These are phyloP conservation scores for Smithsoniella earleae DNA, from an alignment of 163 green algal species.

Conservation along the genomic window DNA sequence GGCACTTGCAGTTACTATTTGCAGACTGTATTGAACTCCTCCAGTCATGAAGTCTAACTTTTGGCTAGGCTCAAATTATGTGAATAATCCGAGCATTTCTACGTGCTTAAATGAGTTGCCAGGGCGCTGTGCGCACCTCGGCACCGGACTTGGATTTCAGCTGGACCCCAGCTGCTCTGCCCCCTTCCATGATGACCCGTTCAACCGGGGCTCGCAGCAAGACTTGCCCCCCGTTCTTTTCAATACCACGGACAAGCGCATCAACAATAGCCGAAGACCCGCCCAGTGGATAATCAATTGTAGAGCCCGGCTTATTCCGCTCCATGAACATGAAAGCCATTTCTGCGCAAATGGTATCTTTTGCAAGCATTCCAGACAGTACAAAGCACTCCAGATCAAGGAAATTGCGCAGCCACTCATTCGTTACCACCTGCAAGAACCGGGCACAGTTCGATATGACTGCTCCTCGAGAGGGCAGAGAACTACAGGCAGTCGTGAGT, in stretches of 20 bases:
- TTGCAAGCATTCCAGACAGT: constrained; percentile 61
- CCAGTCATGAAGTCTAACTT: no score
- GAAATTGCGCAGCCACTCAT: constrained; percentile 71
- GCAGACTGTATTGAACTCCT: no score
- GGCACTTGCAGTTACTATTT: neutral
- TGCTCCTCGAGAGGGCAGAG: neutral
- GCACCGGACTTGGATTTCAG: constrained; percentile 34
- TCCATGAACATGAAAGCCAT: constrained; percentile 74
- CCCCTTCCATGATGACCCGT: constrained; percentile 56
- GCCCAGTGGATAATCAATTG: constrained; percentile 73
- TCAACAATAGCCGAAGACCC: constrained; percentile 67
- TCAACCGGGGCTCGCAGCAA: constrained; percentile 66
- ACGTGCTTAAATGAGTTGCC: no score
- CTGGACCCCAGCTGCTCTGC: constrained; percentile 46
- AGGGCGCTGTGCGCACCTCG: constrained; percentile 22
- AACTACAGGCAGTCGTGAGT: neutral
- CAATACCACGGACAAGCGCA: constrained; percentile 69
- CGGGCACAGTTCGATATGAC: neutral
- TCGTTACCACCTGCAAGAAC: constrained; percentile 45
- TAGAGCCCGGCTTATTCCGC: constrained; percentile 42
- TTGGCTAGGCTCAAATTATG: no score
- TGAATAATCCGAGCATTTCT: no score
- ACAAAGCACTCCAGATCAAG: constrained; percentile 88
- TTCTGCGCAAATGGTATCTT: constrained; percentile 53
- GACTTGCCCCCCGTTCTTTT: constrained; percentile 67